These are phyloP conservation scores for Botrytis medusae DNA, from an alignment of 2,329 filamentous ascomycete species.

Conservation along the genomic window DNA sequence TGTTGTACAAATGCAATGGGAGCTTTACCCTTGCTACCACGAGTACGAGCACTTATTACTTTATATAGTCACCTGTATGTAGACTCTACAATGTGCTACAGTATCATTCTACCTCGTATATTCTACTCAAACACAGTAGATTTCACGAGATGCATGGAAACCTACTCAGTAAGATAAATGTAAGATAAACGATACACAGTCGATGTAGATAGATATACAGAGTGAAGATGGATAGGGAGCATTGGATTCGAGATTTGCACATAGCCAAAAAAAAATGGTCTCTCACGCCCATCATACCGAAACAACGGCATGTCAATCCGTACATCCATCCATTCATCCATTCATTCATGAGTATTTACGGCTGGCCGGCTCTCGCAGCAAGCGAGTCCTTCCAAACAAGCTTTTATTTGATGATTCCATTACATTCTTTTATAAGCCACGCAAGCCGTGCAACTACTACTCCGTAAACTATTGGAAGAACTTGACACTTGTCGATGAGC, in stretches of 20 bases:
- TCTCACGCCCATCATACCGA: neutral
- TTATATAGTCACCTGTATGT: neutral
- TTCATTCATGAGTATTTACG: neutral
- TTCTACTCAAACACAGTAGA: neutral
- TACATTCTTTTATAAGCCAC: neutral
- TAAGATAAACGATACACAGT: neutral
- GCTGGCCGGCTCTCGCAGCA: neutral
- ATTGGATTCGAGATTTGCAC: neutral
- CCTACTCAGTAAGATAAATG: neutral
- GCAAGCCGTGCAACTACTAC: neutral
- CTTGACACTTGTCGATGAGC: constrained; percentile 10
- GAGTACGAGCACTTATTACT: neutral
- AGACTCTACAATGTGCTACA: neutral
- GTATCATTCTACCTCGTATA: neutral
- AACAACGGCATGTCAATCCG: neutral
- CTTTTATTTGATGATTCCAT: neutral
- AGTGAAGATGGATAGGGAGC: neutral
- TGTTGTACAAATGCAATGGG: constrained; percentile 13
- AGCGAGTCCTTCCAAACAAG: neutral
- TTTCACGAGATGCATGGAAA: neutral
- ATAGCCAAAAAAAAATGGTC: neutral
- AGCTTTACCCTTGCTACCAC: neutral
- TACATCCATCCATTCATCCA: neutral
- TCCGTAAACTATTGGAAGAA: neutral
- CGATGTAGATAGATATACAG: neutral